These are phyloP conservation scores for Gypsophila paniculata DNA, from an alignment of 179 eudicot species.

Conservation along the genomic window DNA sequence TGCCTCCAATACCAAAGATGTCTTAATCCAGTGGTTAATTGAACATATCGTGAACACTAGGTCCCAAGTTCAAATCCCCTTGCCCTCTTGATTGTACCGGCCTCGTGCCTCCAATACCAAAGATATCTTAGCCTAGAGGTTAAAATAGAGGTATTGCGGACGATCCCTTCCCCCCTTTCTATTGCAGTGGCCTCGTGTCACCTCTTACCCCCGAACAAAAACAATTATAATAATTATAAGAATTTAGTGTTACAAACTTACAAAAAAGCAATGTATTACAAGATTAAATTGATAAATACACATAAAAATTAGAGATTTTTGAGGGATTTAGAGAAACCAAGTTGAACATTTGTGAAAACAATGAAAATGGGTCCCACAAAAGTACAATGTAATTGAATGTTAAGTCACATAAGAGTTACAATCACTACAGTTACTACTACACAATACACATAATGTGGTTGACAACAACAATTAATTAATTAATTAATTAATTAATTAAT, in stretches of 20 bases:
- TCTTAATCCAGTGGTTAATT: too few species aligned
- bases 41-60: too few species aligned
- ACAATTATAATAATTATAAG: not conserved
- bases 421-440: not conserved
- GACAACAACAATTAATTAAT: not conserved
- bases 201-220: not conserved
- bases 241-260: not conserved
- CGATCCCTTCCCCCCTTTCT: too few species aligned
- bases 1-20: too few species aligned
- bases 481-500: too few species aligned
- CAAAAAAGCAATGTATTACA: not conserved
- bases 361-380: not conserved
- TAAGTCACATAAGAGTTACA: not conserved
- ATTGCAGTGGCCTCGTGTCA: too few species aligned
- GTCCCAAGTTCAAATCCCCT: too few species aligned
- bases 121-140: too few species aligned
- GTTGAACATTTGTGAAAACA: conserved; percentile 30
- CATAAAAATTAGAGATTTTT: conserved; percentile 18
- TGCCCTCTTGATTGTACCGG: too few species aligned
- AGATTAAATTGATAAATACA: conserved; percentile 16
- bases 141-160: too few species aligned
- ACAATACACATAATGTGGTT: not conserved
- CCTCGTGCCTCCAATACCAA: too few species aligned
- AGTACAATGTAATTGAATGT: not conserved
- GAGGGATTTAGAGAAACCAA: conserved; percentile 27